Evolutionary conservation across 2,329 filamentous ascomycete species (phyloP).

Genomic region (Davidsoniella eucalypti): DNA sequence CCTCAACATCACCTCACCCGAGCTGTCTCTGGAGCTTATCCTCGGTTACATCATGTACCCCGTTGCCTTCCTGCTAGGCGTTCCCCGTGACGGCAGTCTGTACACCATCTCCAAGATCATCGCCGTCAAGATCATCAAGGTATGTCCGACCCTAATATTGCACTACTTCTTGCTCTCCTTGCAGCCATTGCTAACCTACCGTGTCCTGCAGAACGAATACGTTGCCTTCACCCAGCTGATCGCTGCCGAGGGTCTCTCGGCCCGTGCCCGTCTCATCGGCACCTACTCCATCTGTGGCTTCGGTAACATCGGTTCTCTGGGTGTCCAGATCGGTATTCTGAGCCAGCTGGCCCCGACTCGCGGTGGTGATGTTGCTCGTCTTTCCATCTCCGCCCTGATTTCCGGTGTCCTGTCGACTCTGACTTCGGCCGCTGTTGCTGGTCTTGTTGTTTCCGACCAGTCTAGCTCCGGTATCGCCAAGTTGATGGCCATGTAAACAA

Average conservation of each 20-base stretch:
- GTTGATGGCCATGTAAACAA: conserved; percentile 9
- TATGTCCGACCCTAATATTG: conserved; percentile 1
- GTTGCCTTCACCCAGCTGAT: conserved; percentile 54
- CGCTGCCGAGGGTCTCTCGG: conserved; percentile 33
- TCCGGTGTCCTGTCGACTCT: conserved; percentile 67
- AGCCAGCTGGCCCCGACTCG: conserved; percentile 63
- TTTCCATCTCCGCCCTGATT: conserved; percentile 62
- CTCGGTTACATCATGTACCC: conserved; percentile 66
- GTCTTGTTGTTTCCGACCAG: conserved; percentile 49
- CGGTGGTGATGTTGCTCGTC: conserved; percentile 55
- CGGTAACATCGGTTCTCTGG: conserved; percentile 74
- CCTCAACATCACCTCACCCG: conserved; percentile 51
- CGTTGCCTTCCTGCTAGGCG: conserved; percentile 65
- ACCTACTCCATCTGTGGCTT: conserved; percentile 75
- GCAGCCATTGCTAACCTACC: conserved; percentile 1
- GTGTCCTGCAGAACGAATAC: conserved; percentile 50
- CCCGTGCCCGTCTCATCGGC: conserved; percentile 62
- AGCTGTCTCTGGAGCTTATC: conserved; percentile 50
- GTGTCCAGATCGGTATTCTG: conserved; percentile 79
- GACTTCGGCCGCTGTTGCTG: conserved; percentile 61
- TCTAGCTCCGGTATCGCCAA: conserved; percentile 5
- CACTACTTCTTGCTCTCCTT: background rate
- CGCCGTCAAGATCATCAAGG: conserved; percentile 65
- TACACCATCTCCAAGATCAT: conserved; percentile 64
- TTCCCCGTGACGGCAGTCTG: conserved; percentile 48